Percentiles rank a stretch among this genome's conserved stretches.
Conservation (phyloP, 345 rosid genomes). For the Reutealis trisperma region DNA sequence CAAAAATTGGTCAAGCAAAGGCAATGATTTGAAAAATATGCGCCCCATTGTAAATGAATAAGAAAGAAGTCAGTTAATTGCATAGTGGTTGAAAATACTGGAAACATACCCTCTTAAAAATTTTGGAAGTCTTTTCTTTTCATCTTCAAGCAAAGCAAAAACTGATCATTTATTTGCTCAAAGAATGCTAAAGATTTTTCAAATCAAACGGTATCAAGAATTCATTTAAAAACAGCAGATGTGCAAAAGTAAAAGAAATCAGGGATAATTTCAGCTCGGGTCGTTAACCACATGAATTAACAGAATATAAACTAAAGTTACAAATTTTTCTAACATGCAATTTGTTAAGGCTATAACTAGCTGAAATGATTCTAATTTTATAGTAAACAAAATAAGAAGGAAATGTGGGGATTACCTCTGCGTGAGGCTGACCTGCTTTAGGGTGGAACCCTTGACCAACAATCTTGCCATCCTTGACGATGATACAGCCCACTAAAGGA, state of each 20-base stretch:
- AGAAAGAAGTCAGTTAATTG: background rate
- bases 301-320: no score
- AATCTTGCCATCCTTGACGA: slow-evolving; percentile 77
- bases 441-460: slow-evolving; percentile 97
- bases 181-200: background rate
- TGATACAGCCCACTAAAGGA: slow-evolving; percentile 95
- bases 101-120: background rate
- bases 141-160: background rate
- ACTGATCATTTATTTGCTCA: background rate
- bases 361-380: background rate
- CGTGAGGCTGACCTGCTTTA: slow-evolving; percentile 96
- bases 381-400: background rate
- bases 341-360: no score
- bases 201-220: background rate
- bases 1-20: slow-evolving; percentile 3
- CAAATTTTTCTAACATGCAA: no score
- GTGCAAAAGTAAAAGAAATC: background rate
- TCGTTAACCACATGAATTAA: no score
- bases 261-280: background rate
- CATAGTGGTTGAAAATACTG: background rate
- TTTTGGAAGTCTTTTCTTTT: background rate
- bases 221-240: background rate
- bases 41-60: background rate
- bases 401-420: slow-evolving; percentile 60
- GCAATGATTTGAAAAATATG: background rate